Evolutionary conservation across 441 rosid genomes (phyloP), one percentile per base, ranked within the genome.

Genomic region (Adansonia gregorii): DNA sequence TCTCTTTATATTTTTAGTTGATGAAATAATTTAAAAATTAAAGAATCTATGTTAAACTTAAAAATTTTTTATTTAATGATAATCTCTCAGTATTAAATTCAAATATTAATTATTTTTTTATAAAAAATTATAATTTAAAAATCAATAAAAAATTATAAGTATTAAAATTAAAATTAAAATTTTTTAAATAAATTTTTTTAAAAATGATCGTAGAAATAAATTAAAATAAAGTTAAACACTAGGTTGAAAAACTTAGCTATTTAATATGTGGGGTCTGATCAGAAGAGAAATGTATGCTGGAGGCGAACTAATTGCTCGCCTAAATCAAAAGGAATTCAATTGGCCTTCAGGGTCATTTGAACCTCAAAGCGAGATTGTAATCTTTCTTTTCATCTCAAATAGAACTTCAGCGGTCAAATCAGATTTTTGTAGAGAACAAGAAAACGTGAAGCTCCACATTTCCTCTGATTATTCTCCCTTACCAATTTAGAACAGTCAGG

Each of bases 251-350:
- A 45, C 19, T 14, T 11, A 39, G 54, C 74, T 15, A 19, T 35
- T 19, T 67, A 39, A 67, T 71, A 52, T 71, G 75, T 54, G n/a
- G 74, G 61, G 61, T 54, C 61, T 27, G 59, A 54, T 49, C 24
- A 58, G 31, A 71, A n/a, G 43, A n/a, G 5, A 54, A 15, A 31
- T 12, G 8, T 0, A 48, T 15, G 74, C 20, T 52, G 43, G 43
- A 3, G 27, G 11, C 35, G 78, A 27, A 17, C 14, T 20, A 7
- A 67, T 20, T 58, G 11, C 45, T 15, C 35, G 35, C 4, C 56
- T 9, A 2, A 54, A 46, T 31, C 22, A 10, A 51, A 24, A n/a
- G 61, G 59, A 51, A 43, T 74, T 68, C 64, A 51, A 51, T 75
- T 39, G 61, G 66, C 1, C 19, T 11, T 55, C 7, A 27, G 63